These are phyloP conservation scores for Panicum virgatum DNA, from an alignment of 202 grass and related monocot genomes.

Conservation along the genomic window DNA sequence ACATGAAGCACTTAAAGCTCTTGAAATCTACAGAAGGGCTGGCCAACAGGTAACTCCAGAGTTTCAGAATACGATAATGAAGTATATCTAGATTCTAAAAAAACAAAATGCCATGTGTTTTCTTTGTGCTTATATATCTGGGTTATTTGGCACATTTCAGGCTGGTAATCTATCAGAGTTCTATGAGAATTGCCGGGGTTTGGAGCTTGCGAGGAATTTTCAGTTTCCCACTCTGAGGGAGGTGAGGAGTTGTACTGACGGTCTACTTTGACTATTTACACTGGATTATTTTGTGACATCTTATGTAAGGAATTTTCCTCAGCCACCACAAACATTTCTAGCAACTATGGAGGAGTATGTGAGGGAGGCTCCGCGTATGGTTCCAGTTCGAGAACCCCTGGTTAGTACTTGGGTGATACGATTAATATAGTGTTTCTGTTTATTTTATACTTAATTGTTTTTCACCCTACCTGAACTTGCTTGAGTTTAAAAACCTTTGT, in stretches of 20 bases:
- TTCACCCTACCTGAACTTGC: background rate
- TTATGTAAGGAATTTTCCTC: constrained; percentile 40
- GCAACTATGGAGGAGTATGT: constrained; percentile 97
- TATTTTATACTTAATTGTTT: background rate
- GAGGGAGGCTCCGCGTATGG: constrained; percentile 88
- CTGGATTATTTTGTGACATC: background rate
- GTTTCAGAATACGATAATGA: background rate
- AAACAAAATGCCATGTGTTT: background rate
- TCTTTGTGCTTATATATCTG: constrained; percentile 29
- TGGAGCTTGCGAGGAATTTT: constrained; percentile 97
- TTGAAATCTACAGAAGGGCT: constrained; percentile 95
- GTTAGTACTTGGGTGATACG: constrained; percentile 50
- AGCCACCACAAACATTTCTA: constrained; percentile 99
- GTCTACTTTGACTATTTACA: constrained; percentile 27
- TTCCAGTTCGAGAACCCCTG: constrained; percentile 84
- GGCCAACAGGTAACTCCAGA: constrained; percentile 84
- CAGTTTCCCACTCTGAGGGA: constrained; percentile 97
- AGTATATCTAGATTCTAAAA: constrained; percentile 19
- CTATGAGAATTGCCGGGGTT: constrained; percentile 91
- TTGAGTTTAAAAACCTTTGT: background rate
- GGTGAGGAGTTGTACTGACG: constrained; percentile 45
- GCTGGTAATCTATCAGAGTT: constrained; percentile 94
- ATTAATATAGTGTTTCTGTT: background rate
- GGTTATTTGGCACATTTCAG: constrained; percentile 54
- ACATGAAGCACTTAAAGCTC: constrained; percentile 95